These are phyloP conservation scores for Seiridium cupressi DNA, from an alignment of 2,329 filamentous ascomycete genomes.

Conservation along the genomic window DNA sequence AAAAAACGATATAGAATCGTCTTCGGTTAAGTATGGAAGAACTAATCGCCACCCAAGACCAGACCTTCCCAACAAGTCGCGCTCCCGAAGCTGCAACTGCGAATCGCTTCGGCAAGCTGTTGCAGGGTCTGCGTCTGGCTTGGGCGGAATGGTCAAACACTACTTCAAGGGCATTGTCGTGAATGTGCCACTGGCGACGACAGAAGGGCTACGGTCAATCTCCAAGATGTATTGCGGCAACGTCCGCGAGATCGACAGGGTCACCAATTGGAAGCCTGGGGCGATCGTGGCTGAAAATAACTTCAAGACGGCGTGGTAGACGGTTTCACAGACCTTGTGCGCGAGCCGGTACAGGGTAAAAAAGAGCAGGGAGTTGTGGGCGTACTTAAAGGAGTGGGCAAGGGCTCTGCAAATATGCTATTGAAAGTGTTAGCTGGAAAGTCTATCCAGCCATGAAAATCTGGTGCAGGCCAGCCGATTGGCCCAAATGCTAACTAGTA, in stretches of 20 bases:
- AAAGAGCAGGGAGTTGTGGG: conserved; percentile 37
- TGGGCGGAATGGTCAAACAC: conserved; percentile 8
- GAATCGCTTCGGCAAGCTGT: not conserved
- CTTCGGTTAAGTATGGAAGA: not conserved
- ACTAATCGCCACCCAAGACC: not conserved
- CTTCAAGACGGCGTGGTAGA: conserved; percentile 41
- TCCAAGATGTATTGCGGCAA: conserved; percentile 49
- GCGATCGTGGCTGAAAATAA: conserved; percentile 42
- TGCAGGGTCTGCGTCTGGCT: not conserved
- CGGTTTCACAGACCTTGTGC: conserved; percentile 41
- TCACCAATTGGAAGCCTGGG: conserved; percentile 44
- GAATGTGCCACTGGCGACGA: conserved; percentile 44
- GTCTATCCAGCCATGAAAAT: not conserved
- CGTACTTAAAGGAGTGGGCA: conserved; percentile 37
- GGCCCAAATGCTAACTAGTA: not conserved
- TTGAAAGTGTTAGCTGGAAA: conserved; percentile 14
- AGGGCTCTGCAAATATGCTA: conserved; percentile 30
- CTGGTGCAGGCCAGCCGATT: not conserved
- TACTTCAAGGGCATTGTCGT: conserved; percentile 28
- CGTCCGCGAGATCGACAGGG: conserved; percentile 30
- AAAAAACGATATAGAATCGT: not conserved
- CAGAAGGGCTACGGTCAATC: conserved; percentile 50
- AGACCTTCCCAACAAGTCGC: not conserved
- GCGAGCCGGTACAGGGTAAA: conserved; percentile 38
- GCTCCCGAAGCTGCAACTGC: not conserved